Evolutionary conservation across 2,329 filamentous ascomycete species (phyloP), one percentile per base, ranked within the genome.

Genomic region (Claviceps citrina): DNA sequence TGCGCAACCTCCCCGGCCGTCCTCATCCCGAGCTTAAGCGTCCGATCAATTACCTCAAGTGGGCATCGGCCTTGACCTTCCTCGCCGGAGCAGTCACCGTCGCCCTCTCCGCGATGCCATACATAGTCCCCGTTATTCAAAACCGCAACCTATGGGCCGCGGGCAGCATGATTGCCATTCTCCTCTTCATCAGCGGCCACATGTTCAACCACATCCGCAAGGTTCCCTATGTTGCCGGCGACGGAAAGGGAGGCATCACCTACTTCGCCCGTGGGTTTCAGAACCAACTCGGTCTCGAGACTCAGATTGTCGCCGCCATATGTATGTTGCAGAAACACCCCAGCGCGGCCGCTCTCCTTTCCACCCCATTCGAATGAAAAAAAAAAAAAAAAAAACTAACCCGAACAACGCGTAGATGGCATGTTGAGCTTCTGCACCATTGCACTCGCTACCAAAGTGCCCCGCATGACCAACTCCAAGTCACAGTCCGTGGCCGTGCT

Each of bases 191-290:
- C 35, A 91, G 83, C 51, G 93, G 91, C 30, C 87, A 96, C 63
- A 98, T 98, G 93, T 98, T 93, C 72, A 98, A 96, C 62, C 87
- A 95, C 56, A 98, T 98, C 55, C 77, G 93, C 51, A 89, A 91
- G 59, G 84, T 93, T 3, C 91, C 91, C 3, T 98, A 98, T 52
- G 85, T 96, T 25, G 71, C 78, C 31, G 83, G 81, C 31, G 78
- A 96, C 56, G 84, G 85, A 28, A 77, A 73, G 40, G 91, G 91
- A 15, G 86, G 86, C 5, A 75, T 98, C 46, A 83, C 65, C 55
- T 96, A 96, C 60, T 91, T 98, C 60, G 84, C 89, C 4, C 71
- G 72, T 30, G 89, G 91, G 1, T 98, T 98, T 63, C 85, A 89
- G 60, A 94, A 78, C 58, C 91, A 98, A 58, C 86, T 81, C 53